These are phyloP conservation scores for Hirsutella minnesotensis DNA, from an alignment of 2,329 filamentous ascomycete species.

Conservation along the genomic window DNA sequence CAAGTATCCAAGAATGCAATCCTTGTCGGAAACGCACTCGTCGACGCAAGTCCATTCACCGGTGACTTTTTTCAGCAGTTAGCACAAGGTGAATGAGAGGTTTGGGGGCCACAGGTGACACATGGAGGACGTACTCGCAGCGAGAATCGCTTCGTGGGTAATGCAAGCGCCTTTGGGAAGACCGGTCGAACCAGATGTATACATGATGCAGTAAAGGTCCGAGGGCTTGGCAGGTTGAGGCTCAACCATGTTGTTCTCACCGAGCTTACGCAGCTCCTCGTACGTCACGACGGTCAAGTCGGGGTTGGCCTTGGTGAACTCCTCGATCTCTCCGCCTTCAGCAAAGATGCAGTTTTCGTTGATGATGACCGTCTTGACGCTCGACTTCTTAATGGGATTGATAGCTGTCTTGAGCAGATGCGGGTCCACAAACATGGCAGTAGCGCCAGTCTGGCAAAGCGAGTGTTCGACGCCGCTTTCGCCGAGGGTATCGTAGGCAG, in stretches of 20 bases:
- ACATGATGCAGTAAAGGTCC: slow-evolving; percentile 76
- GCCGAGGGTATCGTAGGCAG: slow-evolving; percentile 87
- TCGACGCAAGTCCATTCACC: slow-evolving; percentile 72
- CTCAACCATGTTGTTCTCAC: slow-evolving; percentile 57
- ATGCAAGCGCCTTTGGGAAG: slow-evolving; percentile 81
- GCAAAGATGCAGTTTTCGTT: slow-evolving; percentile 45
- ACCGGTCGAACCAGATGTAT: slow-evolving; percentile 83
- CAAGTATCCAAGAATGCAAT: slow-evolving; percentile 79
- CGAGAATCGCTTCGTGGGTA: slow-evolving; percentile 68
- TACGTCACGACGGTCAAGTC: slow-evolving; percentile 41
- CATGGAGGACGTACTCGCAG: slow-evolving; percentile 45
- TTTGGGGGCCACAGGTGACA: no score
- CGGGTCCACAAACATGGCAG: slow-evolving; percentile 79
- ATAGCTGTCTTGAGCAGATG: slow-evolving; percentile 54
- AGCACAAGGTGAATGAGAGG: no score
- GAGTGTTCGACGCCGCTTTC: slow-evolving; percentile 77
- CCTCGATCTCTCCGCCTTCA: slow-evolving; percentile 36
- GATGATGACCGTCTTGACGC: slow-evolving; percentile 50
- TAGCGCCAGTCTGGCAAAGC: slow-evolving; percentile 66
- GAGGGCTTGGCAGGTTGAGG: slow-evolving; percentile 60
- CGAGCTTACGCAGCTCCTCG: slow-evolving; percentile 42
- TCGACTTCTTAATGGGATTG: slow-evolving; percentile 42
- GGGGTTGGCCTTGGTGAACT: slow-evolving; percentile 44
- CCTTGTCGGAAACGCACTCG: slow-evolving; percentile 63
- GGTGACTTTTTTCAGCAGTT: slow-evolving; percentile 38